Evolutionary conservation across 2,329 filamentous ascomycete species (phyloP), one percentile per base, ranked within the genome.

Genomic region (Sporothrix brunneoviolacea): DNA sequence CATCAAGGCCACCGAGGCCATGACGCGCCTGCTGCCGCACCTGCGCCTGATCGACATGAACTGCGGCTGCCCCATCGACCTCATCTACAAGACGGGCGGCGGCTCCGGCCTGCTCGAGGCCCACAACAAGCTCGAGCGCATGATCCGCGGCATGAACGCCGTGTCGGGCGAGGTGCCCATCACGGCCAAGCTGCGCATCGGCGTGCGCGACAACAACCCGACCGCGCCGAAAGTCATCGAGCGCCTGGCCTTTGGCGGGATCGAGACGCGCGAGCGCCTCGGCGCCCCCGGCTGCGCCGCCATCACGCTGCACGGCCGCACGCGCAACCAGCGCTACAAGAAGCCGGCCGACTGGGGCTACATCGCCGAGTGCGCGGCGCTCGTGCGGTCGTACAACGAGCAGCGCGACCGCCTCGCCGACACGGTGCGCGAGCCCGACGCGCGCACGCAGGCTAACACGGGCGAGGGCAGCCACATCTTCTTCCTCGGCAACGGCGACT

Each of bases 401-500:
- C 77, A 86, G 64, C 79, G 77, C 50, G 80, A 82, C 55, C 70
- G 70, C 4, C 65, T 86, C 15, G 75, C 80, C 6, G 93, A 98
- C 66, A 98, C 93, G 0, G 73, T 82, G 32, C 75, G 74, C 30
- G 89, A 94, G 62, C 76, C 86, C 0, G 91, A 97, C 64, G 77
- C 77, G 27, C 83, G 86, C 58, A 83, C 84, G 24, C 78, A 87
- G 48, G 74, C 89, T 15, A 82, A 84, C 58, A 71, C 75, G 9
- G 78, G 72, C 45, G 80, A 76, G 56, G 16, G 80, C 82, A 6
- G 13, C 8, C 84, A 82, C 58, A 81, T 93, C 58, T 97, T 87
- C 72, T 97, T 98, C 70, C 75, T 96, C 58, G 93, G 93, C 60
- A 98, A 98, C 66, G 93, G 93, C 42, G 93, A 98, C 69, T 93